Percentiles rank a stretch among this genome's conserved stretches.
phyloP scores from a whole-genome alignment of 805 yeast genomes.

The Saccharomycopsis olivae region DNA sequence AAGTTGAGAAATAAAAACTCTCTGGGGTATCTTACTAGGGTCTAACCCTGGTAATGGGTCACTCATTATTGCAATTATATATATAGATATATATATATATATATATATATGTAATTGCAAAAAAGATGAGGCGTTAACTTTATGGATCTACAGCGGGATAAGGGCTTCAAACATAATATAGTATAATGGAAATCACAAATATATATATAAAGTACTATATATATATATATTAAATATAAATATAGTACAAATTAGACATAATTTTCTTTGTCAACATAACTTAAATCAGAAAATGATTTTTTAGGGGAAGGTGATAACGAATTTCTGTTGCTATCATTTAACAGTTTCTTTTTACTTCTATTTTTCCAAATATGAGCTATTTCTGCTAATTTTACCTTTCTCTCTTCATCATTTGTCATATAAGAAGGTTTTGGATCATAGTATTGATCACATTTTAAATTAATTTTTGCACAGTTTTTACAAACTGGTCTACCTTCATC shows the following conservation, averaged over 20 bases:
- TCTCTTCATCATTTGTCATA: slow-evolving; percentile 18
- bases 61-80: neutral
- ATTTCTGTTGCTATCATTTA: neutral
- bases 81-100: neutral
- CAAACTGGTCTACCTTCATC: slow-evolving; percentile 39
- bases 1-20: slow-evolving; percentile 48
- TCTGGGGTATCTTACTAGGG: slow-evolving; percentile 34
- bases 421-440: slow-evolving; percentile 19
- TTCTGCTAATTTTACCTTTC: slow-evolving; percentile 16
- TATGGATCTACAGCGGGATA: no score
- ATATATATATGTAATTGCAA: neutral
- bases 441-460: slow-evolving; percentile 17
- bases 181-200: no score
- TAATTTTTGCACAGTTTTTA: slow-evolving; percentile 28
- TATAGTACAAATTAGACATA: neutral
- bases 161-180: no score
- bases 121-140: no score
- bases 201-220: neutral
- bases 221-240: neutral
- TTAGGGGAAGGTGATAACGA: slow-evolving; percentile 1
- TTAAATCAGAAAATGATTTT: neutral
- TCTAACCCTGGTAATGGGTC: slow-evolving; percentile 33
- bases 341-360: slow-evolving; percentile 10
- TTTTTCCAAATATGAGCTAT: slow-evolving; percentile 18
- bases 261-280: slow-evolving; percentile 3